Conservation (phyloP, 2,329 filamentous ascomycete genomes). For the Teratosphaeria gauchensis region DNA sequence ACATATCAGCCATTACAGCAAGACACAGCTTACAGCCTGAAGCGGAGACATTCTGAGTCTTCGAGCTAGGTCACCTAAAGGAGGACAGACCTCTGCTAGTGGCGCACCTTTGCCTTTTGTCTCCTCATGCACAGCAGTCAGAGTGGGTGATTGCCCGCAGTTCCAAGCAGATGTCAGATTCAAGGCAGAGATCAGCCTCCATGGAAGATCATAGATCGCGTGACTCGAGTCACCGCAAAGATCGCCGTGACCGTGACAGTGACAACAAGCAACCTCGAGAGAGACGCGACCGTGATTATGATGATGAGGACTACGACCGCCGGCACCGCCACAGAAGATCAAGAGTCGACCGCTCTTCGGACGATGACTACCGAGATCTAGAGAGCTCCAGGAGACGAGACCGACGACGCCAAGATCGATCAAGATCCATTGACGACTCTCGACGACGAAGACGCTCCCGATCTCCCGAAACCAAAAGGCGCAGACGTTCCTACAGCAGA, state of each 20-base stretch:
- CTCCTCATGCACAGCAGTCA: too few relatives aligned
- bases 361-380: not conserved
- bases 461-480: constrained; percentile 25
- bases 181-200: not conserved
- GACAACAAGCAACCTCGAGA: not conserved
- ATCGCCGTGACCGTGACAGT: not conserved
- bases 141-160: too few relatives aligned
- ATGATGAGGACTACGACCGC: not conserved
- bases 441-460: constrained; percentile 14
- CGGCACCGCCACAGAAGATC: not conserved
- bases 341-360: not conserved
- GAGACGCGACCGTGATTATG: not conserved
- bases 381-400: not conserved
- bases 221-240: not conserved
- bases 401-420: constrained; percentile 10
- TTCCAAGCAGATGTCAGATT: not conserved
- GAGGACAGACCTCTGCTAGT: too few relatives aligned
- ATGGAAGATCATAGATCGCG: not conserved
- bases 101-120: too few relatives aligned
- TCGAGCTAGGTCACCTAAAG: too few relatives aligned
- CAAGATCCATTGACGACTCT: constrained; percentile 15
- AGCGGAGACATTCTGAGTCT: too few relatives aligned
- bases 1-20: too few relatives aligned
- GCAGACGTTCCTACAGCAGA: constrained; percentile 20
- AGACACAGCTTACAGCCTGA: too few relatives aligned